phyloP scores from a whole-genome alignment of 1,284 basidiomycete species.

The Ceraceosorus bombacis region DNA sequence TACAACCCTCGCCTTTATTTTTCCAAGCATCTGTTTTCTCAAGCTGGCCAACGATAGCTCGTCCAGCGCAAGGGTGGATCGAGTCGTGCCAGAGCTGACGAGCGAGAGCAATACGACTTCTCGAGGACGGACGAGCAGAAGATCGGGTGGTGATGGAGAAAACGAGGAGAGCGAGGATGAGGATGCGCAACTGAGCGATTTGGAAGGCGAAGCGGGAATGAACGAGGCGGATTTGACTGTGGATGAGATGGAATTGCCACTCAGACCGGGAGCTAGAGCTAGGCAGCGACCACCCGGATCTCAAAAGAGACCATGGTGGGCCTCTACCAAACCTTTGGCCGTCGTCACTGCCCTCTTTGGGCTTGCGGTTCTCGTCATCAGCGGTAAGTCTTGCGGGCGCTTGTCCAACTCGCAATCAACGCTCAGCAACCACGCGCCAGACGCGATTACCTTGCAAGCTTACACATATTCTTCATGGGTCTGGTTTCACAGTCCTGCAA shows the following conservation, averaged over 20 bases:
- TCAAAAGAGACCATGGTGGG: conserved; percentile 29
- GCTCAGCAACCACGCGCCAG: too few relatives aligned
- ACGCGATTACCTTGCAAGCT: too few relatives aligned
- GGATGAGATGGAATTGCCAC: conserved; percentile 41
- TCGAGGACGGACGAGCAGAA: neutral
- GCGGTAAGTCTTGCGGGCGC: neutral
- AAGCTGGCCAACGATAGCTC: conserved; percentile 35
- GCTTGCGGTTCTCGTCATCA: conserved; percentile 34
- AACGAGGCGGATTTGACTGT: conserved; percentile 11
- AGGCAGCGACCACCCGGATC: conserved; percentile 6
- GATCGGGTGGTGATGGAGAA: neutral
- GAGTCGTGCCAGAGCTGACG: neutral
- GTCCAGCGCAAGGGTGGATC: neutral
- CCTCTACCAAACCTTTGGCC: conserved; percentile 41
- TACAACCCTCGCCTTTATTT: conserved; percentile 85
- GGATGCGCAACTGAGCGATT: conserved; percentile 17
- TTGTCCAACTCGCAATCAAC: neutral
- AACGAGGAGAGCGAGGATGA: conserved; percentile 20
- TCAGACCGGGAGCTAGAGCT: conserved; percentile 39
- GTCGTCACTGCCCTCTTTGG: conserved; percentile 42
- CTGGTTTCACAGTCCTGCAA: neutral
- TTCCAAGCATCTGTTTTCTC: conserved; percentile 47
- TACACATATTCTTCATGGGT: too few relatives aligned
- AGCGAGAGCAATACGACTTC: neutral
- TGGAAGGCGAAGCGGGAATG: conserved; percentile 17